Conservation (phyloP, 2,329 filamentous ascomycete genomes). For the Leptodontidium sp. region DNA sequence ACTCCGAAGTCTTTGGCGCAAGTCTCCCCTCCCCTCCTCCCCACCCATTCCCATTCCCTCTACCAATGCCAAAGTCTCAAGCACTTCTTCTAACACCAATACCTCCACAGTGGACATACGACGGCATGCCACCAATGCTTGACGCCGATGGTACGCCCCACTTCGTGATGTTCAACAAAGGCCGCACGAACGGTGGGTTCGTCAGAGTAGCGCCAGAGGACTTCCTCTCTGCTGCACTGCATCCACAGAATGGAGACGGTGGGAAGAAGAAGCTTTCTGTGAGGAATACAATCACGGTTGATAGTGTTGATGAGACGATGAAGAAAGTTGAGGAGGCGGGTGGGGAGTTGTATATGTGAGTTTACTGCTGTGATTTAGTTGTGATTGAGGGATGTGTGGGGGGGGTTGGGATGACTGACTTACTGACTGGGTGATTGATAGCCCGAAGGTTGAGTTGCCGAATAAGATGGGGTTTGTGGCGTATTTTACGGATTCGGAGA, state of each 20-base stretch:
- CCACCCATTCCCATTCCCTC: too few species aligned
- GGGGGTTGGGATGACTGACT: neutral
- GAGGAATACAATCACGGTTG: conserved; percentile 30
- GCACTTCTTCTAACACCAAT: neutral
- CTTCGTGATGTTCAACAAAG: conserved; percentile 27
- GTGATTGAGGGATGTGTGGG: neutral
- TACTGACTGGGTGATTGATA: conserved; percentile 6
- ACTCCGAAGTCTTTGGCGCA: conserved; percentile 45
- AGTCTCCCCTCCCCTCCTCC: neutral
- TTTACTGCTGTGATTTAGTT: neutral
- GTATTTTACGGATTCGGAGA: conserved; percentile 32
- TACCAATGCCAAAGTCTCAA: neutral
- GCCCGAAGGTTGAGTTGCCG: conserved; percentile 23
- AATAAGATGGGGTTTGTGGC: conserved; percentile 30
- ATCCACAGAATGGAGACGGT: conserved; percentile 13
- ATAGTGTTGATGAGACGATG: conserved; percentile 32
- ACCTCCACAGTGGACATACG: conserved; percentile 22
- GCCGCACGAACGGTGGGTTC: conserved; percentile 26
- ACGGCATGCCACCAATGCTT: conserved; percentile 3
- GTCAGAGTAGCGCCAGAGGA: conserved; percentile 22
- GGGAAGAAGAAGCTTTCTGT: conserved; percentile 21
- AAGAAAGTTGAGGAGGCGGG: conserved; percentile 30
- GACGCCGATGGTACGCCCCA: neutral
- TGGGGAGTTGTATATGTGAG: conserved; percentile 28
- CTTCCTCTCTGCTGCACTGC: conserved; percentile 27